Evolutionary conservation across 179 eudicot genomes (phyloP), one percentile per base, ranked within the genome.

Genomic region (Spergularia azorica): DNA sequence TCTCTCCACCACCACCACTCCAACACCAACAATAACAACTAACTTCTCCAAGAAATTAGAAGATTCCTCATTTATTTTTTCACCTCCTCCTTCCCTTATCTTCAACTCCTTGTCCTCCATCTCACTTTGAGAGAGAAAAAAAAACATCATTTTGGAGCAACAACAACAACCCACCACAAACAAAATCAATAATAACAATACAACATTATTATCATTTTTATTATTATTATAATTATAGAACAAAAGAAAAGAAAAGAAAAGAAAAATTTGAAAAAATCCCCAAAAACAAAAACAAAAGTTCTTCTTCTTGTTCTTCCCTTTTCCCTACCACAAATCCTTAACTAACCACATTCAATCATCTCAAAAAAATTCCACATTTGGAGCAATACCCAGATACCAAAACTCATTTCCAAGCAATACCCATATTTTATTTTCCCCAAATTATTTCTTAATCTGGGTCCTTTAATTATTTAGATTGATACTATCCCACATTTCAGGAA

Each of bases 11-110:
- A 55, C 65, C 71, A 69, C 67, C 79, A 57, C 67, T 62, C 39
- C 5, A 70, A 72, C 67, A 48, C 6, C 65, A 64, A n/a, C 86
- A 82, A 26, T 79, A 79, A 72, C 69, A 21, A 51, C 67, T 74
- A 67, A 70, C 61, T 15, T 76, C 80, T 81, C 67, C 80, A 82
- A 80, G 84, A 87, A 81, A 81, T 86, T 82, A 84, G 52, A 85
- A 84, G 83, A 84, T 80, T 82, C 79, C 68, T 43, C 5, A 13
- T 43, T 68, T 14, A 48, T 73, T 51, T 14, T 61, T 26, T 76
- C 51, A 59, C 55, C 20, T 21, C 41, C 46, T 18, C 32, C 21
- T 72, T 76, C 46, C 48, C 73, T 74, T 68, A 67, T 73, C 78
- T 71, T 65, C 58, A 74, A 74, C 79, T 74, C 82, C 75, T 73